Percentiles rank a stretch among this genome's conserved stretches.
Conservation (phyloP, 192 early-diverging fungal genomes). For the Cladochytrium replicatum region DNA sequence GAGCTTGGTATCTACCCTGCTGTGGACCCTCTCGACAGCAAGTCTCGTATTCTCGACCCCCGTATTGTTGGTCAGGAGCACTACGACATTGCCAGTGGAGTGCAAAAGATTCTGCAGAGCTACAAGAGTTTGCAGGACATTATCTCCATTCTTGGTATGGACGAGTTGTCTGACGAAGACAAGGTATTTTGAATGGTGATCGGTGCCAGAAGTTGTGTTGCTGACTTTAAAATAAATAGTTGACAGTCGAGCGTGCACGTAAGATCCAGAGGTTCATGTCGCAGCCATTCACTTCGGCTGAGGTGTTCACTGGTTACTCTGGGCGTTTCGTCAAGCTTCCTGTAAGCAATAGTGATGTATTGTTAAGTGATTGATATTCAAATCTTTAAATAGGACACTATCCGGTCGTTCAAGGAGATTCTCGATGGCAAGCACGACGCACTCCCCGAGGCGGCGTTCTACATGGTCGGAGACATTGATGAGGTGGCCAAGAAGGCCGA, state of each 20-base stretch:
- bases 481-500: slow-evolving; percentile 88
- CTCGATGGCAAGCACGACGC: slow-evolving; percentile 93
- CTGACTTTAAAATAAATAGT: slow-evolving; percentile 7
- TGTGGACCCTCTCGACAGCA: slow-evolving; percentile 95
- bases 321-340: slow-evolving; percentile 74
- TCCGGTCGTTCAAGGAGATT: slow-evolving; percentile 96
- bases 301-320: slow-evolving; percentile 95
- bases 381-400: slow-evolving; percentile 67
- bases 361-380: background rate
- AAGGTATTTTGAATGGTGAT: no score
- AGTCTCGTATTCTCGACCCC: slow-evolving; percentile 96
- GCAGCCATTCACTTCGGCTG: slow-evolving; percentile 94
- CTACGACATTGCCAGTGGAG: slow-evolving; percentile 85
- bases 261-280: slow-evolving; percentile 99
- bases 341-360: slow-evolving; percentile 13
- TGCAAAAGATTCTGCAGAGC: slow-evolving; percentile 93
- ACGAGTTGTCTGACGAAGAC: slow-evolving; percentile 97
- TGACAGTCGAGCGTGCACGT: slow-evolving; percentile 96
- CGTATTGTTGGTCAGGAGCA: slow-evolving; percentile 92
- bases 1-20: slow-evolving; percentile 99
- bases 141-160: slow-evolving; percentile 99
- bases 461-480: slow-evolving; percentile 92
- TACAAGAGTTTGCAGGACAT: slow-evolving; percentile 99
- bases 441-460: slow-evolving; percentile 94
- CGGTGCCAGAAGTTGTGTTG: slow-evolving; percentile 7